Evolutionary conservation across 2,329 filamentous ascomycete species (phyloP).

Genomic region (Fusarium metavorans): DNA sequence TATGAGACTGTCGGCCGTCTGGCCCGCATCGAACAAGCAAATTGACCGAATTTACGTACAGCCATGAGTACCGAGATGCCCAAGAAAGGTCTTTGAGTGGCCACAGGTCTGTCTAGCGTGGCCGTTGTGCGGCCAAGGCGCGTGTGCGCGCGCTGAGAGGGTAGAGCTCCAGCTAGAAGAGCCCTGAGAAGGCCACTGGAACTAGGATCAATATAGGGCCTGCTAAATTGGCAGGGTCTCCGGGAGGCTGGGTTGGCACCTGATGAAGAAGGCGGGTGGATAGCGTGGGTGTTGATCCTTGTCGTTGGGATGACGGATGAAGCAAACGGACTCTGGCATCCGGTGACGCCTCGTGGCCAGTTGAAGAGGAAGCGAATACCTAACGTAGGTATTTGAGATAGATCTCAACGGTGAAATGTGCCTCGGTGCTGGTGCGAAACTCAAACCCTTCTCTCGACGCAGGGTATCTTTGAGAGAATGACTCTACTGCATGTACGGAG

Average conservation of each 20-base stretch:
- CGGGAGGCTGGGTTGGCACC: neutral
- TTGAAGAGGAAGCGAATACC: neutral
- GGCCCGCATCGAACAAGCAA: conserved; percentile 7
- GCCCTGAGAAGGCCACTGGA: neutral
- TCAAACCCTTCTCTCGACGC: neutral
- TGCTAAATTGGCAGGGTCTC: neutral
- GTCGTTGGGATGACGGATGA: neutral
- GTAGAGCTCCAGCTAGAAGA: neutral
- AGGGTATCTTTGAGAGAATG: conserved; percentile 5
- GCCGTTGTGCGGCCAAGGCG: conserved; percentile 4
- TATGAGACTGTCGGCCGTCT: conserved; percentile 10
- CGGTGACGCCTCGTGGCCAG: neutral
- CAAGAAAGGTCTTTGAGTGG: neutral
- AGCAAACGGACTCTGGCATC: neutral
- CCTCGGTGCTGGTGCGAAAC: neutral
- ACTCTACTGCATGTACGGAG: conserved; percentile 6
- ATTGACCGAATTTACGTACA: conserved; percentile 21
- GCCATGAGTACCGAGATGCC: conserved; percentile 1
- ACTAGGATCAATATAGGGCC: neutral
- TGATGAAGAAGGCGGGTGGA: neutral
- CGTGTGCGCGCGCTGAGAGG: conserved; percentile 7
- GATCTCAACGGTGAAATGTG: neutral
- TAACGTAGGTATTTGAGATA: neutral
- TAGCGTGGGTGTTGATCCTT: neutral
- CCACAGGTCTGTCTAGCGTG: conserved; percentile 11